Percentiles rank a stretch among this genome's conserved stretches.
phyloP scores from a whole-genome alignment of 2,329 filamentous ascomycete species.

The Chaetomiaceae sp. region DNA sequence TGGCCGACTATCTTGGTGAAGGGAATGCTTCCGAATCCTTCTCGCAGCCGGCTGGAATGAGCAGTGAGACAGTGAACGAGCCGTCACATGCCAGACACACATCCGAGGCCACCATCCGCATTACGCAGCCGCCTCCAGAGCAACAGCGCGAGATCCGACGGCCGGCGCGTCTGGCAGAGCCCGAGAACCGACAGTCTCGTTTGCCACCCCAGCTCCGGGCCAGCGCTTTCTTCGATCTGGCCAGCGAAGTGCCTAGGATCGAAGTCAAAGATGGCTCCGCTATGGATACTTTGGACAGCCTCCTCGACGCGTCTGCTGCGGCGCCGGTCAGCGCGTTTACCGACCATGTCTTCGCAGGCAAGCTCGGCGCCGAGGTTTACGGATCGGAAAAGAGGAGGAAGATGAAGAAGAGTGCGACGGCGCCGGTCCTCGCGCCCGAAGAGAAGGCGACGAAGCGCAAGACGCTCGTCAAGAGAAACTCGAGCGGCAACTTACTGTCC shows the following conservation, averaged over 20 bases:
- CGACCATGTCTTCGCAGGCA: slow-evolving; percentile 76
- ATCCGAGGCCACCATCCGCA: slow-evolving; percentile 20
- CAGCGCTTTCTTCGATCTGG: slow-evolving; percentile 82
- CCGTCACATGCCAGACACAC: slow-evolving; percentile 20
- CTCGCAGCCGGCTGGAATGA: slow-evolving; percentile 5
- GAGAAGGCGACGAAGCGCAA: slow-evolving; percentile 14
- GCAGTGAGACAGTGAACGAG: not conserved
- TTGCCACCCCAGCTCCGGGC: slow-evolving; percentile 81
- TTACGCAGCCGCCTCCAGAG: slow-evolving; percentile 15
- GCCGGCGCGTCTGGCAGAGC: slow-evolving; percentile 26
- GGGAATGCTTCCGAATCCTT: not conserved
- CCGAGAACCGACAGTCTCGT: slow-evolving; percentile 35
- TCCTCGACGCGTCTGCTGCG: slow-evolving; percentile 79
- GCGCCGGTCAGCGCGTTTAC: slow-evolving; percentile 90
- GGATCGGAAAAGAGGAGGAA: slow-evolving; percentile 49
- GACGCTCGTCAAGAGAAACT: slow-evolving; percentile 21
- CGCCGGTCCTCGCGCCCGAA: slow-evolving; percentile 12
- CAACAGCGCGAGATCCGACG: slow-evolving; percentile 24
- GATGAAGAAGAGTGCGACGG: slow-evolving; percentile 21
- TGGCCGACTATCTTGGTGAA: slow-evolving; percentile 15
- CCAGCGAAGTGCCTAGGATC: slow-evolving; percentile 45
- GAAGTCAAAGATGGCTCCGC: slow-evolving; percentile 72
- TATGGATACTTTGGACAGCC: slow-evolving; percentile 81
- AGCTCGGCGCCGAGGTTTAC: slow-evolving; percentile 69
- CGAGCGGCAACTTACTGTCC: slow-evolving; percentile 22